Evolutionary conservation across 106 monocot species (phyloP).

Genomic region (Dendrobium catenatum): DNA sequence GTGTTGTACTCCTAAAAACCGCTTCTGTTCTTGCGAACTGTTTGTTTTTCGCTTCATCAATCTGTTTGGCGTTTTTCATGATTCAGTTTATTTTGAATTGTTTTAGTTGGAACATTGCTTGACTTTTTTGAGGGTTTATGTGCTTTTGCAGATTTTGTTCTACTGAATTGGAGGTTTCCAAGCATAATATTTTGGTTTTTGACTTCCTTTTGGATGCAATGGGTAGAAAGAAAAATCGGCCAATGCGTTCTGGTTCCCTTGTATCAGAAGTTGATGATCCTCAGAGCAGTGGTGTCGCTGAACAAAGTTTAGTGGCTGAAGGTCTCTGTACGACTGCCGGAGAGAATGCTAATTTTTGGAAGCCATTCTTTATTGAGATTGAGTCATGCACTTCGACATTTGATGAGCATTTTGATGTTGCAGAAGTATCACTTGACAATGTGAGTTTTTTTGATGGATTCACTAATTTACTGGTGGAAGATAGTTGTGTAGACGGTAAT

Average conservation of each 20-base stretch:
- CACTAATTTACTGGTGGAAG: conserved; percentile 21
- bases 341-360: conserved; percentile 7
- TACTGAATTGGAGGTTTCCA: neutral
- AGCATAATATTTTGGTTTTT: neutral
- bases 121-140: neutral
- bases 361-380: conserved; percentile 49
- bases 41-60: neutral
- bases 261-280: conserved; percentile 9
- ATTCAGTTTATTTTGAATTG: neutral
- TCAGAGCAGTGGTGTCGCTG: neutral
- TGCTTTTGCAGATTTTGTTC: neutral
- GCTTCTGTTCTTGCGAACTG: neutral
- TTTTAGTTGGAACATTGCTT: neutral
- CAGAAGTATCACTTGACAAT: conserved; percentile 62
- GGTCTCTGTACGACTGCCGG: conserved; percentile 9
- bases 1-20: neutral
- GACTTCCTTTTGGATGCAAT: conserved; percentile 16
- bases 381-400: conserved; percentile 30
- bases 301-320: conserved; percentile 3
- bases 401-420: conserved; percentile 61
- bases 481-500: conserved; percentile 13
- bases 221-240: conserved; percentile 76
- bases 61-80: neutral
- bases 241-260: conserved; percentile 44
- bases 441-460: conserved; percentile 37